Evolutionary conservation across 345 rosid species (phyloP), one percentile per base, ranked within the genome.

Genomic region (Hypericum perforatum): DNA sequence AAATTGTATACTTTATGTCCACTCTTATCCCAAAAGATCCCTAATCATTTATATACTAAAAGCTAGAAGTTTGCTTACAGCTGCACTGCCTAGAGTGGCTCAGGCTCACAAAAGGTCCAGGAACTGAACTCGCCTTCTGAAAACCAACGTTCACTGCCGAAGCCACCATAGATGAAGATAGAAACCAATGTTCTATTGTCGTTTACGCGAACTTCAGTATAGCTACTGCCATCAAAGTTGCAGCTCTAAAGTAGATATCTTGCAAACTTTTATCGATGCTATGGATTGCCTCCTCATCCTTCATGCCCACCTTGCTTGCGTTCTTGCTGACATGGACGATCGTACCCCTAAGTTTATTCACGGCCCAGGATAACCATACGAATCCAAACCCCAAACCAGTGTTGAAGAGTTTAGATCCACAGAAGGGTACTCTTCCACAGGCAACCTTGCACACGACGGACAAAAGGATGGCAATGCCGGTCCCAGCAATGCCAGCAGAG

Each of bases 311-410:
- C 75, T 78, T 85, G 62, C 68, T 58, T 10, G 76, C 58, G 51
- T 73, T 82, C 71, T 64, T 82, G 57, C 65, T 64, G 41, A 73
- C 58, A 53, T 62, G 41, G 46, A 78, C 58, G 45, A 88, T 75
- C 0, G 81, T 76, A 42, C 75, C 78, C 68, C 78, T 67, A 57
- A 92, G 81, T 63, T 63, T 66, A 57, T 77, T 85, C 61, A 88
- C 94, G 0, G 86, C 84, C 80, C 81, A 70, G 0, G 96, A 85
- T 43, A 87, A 74, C 86, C 92, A 81, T 38, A 91, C 79, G 74
- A 91, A 70, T 60, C 84, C 92, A 8, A 91, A 69, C 36, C 84
- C 98, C 16, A 87, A 62, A 41, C 86, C 86, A 9, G 88, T 63
- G 75, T 71, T 84, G 40, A 81, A 67, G 39, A 87, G 61, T 63